Evolutionary conservation across 352 stramenopile species (phyloP), one percentile per base, ranked within the genome.

Genomic region (Globisporangium paroecandrum): DNA sequence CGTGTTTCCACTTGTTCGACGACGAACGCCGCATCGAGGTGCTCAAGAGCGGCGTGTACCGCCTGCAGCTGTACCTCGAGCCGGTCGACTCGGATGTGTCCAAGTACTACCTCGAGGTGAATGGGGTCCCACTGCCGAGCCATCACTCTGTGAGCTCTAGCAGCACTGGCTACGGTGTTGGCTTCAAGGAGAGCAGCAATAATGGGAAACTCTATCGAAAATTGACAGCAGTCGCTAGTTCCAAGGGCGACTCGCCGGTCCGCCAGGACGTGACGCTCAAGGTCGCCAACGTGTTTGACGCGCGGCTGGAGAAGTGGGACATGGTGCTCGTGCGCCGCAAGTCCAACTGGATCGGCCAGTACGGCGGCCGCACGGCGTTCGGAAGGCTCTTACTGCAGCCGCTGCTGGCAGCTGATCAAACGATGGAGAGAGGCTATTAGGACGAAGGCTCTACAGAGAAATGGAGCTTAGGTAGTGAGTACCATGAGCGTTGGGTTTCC

Each of bases 41-140:
- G 22, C 61, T 66, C 61, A 32, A 58, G 47, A 46, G 32, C n/a
- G 61, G 61, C 20, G 27, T 66, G 43, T 66, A 66, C 32, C 61
- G 38, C 24, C 15, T 66, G 15, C 32, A 66, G 46, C 27, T 66
- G 25, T 59, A 66, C 49, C 47, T 66, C 34, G 61, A 66, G 29
- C 32, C 49, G 3, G 24, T 41, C 8, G 46, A 38, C 6, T 58
- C 10, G 10, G 61, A 59, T 15, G 29, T 59, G n/a, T 66, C 61
- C 24, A 66, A 46, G 25, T 66, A 66, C 38, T 46, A 59, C n/a
- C 27, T 66, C 20, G 61, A 66, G 29, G 47, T 66, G 24, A 66
- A 58, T 13, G 53, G 53, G 22, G 20, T n/a, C 7, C 10, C 53
- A 13, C 22, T 58, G 25, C 22, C 53, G 25, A 58, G 53, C 18